These are phyloP conservation scores for Talaromyces sp. DNA, from an alignment of 2,329 filamentous ascomycete genomes.

Conservation along the genomic window DNA sequence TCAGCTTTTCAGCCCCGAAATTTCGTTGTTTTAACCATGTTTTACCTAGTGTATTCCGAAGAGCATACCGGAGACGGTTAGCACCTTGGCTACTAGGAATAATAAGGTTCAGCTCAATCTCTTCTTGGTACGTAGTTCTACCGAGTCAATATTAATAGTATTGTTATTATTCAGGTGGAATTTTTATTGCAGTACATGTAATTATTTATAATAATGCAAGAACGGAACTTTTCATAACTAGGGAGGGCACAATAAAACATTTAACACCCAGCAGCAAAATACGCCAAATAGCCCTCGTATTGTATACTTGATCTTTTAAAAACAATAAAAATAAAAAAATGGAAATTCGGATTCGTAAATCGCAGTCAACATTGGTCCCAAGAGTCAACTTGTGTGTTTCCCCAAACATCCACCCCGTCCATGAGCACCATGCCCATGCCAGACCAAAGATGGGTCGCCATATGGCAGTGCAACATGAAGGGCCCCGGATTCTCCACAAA, in stretches of 20 bases:
- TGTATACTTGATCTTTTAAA: not conserved
- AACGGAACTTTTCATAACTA: not conserved
- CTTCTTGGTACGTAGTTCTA: too few species aligned
- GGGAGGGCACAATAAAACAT: not conserved
- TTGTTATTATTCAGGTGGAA: too few species aligned
- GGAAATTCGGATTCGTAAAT: not conserved
- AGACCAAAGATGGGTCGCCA: conserved; percentile 50
- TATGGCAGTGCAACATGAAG: conserved; percentile 56
- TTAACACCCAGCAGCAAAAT: not conserved
- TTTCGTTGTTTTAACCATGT: not conserved
- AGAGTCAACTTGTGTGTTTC: conserved; percentile 21
- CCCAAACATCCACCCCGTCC: conserved; percentile 36
- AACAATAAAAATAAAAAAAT: not conserved
- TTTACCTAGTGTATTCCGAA: not conserved
- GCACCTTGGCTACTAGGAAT: not conserved
- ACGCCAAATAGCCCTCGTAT: not conserved
- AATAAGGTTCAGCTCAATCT: too few species aligned
- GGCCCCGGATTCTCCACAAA: conserved; percentile 51
- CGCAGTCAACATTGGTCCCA: not conserved
- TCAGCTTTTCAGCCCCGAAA: not conserved
- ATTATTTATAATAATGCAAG: not conserved
- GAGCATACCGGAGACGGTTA: not conserved
- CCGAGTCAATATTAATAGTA: too few species aligned
- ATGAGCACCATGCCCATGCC: conserved; percentile 54
- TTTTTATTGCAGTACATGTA: too few species aligned